phyloP scores from a whole-genome alignment of 495 filamentous ascomycete species.

The Cladorrhinum samala region DNA sequence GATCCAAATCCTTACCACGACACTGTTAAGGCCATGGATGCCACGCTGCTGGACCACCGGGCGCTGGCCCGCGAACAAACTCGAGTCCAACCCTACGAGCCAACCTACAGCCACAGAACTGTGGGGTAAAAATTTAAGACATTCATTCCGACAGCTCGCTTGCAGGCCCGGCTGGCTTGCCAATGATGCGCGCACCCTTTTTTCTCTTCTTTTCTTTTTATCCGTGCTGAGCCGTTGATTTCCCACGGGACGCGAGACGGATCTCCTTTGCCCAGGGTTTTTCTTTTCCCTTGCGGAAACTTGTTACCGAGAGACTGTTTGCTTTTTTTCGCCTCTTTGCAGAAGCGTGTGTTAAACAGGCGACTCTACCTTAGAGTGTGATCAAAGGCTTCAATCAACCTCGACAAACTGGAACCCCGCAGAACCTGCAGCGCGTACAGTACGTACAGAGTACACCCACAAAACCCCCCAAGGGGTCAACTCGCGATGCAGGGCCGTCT shows the following conservation, averaged over 20 bases:
- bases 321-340: too few relatives aligned
- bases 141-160: slow-evolving; percentile 9
- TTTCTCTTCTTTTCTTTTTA: not conserved
- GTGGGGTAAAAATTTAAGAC: slow-evolving; percentile 13
- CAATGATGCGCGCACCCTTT: not conserved
- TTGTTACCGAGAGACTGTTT: too few relatives aligned
- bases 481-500: slow-evolving; percentile 15
- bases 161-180: slow-evolving; percentile 2
- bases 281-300: too few relatives aligned
- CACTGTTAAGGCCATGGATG: slow-evolving; percentile 6
- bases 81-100: too few relatives aligned
- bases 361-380: too few relatives aligned
- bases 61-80: too few relatives aligned
- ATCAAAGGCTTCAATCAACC: too few relatives aligned
- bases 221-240: not conserved
- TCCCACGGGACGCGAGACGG: not conserved
- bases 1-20: not conserved
- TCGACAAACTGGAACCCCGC: too few relatives aligned
- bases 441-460: not conserved
- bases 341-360: too few relatives aligned
- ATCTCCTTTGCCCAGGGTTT: not conserved
- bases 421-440: not conserved
- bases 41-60: slow-evolving; percentile 9
- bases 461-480: not conserved
- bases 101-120: too few relatives aligned